Percentiles rank a stretch among this genome's conserved stretches.
Evolutionary conservation across 1,284 basidiomycete genomes (phyloP).

Genomic region (Irpex lacteus): DNA sequence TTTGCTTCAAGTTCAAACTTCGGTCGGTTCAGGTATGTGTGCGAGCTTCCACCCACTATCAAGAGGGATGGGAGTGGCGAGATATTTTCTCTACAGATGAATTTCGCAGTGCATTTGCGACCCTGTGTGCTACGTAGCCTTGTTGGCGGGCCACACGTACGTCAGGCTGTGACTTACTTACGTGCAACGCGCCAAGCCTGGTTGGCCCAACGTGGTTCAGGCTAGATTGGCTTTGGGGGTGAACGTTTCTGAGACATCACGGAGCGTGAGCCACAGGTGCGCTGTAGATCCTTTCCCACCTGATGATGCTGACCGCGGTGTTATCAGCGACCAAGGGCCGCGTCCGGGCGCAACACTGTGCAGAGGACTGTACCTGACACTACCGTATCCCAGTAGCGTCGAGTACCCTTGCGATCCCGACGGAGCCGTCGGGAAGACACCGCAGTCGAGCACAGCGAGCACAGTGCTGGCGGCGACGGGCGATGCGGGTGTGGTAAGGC

Average conservation of each 20-base stretch:
- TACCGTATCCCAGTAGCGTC: too few relatives aligned
- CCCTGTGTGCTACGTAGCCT: too few relatives aligned
- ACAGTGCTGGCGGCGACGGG: not conserved
- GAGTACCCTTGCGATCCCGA: not conserved
- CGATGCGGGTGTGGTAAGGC: not conserved
- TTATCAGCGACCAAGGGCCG: not conserved
- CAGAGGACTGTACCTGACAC: too few relatives aligned
- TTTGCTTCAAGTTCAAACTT: too few relatives aligned
- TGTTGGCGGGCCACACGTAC: not conserved
- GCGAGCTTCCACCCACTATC: too few relatives aligned
- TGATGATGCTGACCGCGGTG: not conserved
- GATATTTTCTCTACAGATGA: too few relatives aligned
- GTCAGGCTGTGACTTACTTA: not conserved
- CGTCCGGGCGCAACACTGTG: not conserved
- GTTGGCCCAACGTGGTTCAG: not conserved
- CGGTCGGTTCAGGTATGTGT: too few relatives aligned
- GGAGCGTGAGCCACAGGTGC: not conserved
- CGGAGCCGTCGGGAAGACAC: not conserved
- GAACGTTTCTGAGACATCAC: not conserved
- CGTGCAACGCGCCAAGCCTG: not conserved
- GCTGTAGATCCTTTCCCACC: slow-evolving; percentile 1
- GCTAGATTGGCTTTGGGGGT: not conserved
- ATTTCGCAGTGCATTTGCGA: too few relatives aligned
- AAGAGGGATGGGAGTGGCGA: too few relatives aligned
- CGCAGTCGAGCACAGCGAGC: not conserved